Percentiles rank a stretch among this genome's conserved stretches.
phyloP scores from a whole-genome alignment of 1,139 yeast genomes.

The Casaregolazyma suthepensis region DNA sequence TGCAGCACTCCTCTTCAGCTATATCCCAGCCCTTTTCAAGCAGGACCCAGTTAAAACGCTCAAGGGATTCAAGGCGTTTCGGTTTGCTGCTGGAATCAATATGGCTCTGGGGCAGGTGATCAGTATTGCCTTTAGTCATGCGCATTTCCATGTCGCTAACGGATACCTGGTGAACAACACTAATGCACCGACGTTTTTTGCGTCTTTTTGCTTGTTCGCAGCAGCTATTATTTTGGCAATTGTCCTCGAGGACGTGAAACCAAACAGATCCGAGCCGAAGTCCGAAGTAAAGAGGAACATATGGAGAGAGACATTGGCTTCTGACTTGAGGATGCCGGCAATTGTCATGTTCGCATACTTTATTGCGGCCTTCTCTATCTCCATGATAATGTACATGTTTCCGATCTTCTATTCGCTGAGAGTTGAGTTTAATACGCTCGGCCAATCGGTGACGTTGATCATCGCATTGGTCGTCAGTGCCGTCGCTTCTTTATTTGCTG shows the following conservation, averaged over 20 bases:
- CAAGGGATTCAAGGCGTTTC: background rate
- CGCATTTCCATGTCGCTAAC: background rate
- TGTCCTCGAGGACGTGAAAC: background rate
- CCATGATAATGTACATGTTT: background rate
- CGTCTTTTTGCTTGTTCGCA: background rate
- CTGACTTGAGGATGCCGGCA: background rate
- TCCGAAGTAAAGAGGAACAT: background rate
- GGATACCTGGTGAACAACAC: background rate
- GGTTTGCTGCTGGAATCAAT: background rate
- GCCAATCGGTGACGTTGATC: background rate
- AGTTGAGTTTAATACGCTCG: background rate
- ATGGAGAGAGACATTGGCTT: background rate
- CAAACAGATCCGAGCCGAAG: background rate
- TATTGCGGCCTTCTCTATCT: background rate
- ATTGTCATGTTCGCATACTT: background rate
- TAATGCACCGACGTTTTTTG: background rate
- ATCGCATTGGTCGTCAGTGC: background rate
- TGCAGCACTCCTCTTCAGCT: constrained; percentile 1
- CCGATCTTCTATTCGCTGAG: background rate
- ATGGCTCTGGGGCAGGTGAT: constrained; percentile 1
- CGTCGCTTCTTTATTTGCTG: background rate
- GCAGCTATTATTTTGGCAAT: background rate
- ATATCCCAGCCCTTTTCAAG: background rate
- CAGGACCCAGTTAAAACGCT: background rate
- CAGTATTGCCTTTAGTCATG: background rate